Conservation (phyloP, 345 rosid species). For the Citrus unshiu region DNA sequence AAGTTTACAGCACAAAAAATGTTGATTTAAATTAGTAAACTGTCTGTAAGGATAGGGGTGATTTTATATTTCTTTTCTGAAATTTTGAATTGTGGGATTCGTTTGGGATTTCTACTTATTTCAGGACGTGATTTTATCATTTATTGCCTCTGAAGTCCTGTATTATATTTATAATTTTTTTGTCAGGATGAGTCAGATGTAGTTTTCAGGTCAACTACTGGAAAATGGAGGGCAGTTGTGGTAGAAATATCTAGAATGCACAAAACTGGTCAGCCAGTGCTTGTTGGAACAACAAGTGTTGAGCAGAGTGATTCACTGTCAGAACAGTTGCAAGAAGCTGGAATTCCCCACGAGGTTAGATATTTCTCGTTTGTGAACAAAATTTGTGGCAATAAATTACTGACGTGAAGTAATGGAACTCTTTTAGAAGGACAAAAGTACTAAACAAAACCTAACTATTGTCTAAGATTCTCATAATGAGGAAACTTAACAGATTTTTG, state of each 20-base stretch:
- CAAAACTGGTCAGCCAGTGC: conserved; percentile 88
- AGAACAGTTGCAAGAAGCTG: conserved; percentile 72
- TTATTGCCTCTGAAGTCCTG: background rate
- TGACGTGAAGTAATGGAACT: too few relatives aligned
- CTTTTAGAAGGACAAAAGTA: too few relatives aligned
- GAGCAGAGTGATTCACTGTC: conserved; percentile 96
- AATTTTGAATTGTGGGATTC: background rate
- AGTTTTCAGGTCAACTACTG: conserved; percentile 82
- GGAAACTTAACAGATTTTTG: conserved; percentile 17
- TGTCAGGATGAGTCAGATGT: conserved; percentile 96
- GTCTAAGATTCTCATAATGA: background rate
- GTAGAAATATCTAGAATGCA: conserved; percentile 95
- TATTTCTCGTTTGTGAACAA: background rate
- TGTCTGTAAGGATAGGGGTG: background rate
- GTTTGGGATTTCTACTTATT: background rate
- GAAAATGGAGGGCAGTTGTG: conserved; percentile 96
- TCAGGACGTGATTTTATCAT: background rate
- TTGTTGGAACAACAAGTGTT: conserved; percentile 98
- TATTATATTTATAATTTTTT: conserved; percentile 16
- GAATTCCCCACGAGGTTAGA: conserved; percentile 88
- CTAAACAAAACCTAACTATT: background rate
- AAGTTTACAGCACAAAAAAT: background rate
- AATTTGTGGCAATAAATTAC: background rate
- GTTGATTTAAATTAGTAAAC: background rate
- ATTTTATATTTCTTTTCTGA: background rate